phyloP scores from a whole-genome alignment of 2,329 filamentous ascomycete genomes.

The Fusarium pininemorale region DNA sequence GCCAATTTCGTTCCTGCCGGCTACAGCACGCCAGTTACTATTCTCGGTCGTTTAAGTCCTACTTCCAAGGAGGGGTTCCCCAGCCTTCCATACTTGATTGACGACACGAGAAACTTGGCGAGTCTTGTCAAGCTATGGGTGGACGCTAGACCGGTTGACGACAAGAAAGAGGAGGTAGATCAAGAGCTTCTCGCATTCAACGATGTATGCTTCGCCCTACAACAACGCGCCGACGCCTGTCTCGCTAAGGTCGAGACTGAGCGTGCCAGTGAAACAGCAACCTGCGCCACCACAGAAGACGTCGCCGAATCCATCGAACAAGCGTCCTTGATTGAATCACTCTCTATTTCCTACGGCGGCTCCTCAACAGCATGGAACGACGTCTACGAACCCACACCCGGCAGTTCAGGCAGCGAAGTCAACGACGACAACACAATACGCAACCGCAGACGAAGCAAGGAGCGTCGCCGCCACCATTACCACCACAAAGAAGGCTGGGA shows the following conservation, averaged over 20 bases:
- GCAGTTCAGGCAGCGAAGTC: slow-evolving; percentile 62
- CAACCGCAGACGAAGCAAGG: slow-evolving; percentile 45
- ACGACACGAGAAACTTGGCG: slow-evolving; percentile 86
- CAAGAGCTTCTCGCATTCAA: slow-evolving; percentile 65
- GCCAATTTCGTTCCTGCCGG: slow-evolving; percentile 76
- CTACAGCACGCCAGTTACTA: slow-evolving; percentile 92
- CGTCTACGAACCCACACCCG: slow-evolving; percentile 51
- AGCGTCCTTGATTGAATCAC: slow-evolving; percentile 48
- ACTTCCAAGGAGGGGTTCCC: slow-evolving; percentile 91
- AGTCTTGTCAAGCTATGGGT: slow-evolving; percentile 84
- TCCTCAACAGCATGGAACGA: slow-evolving; percentile 43
- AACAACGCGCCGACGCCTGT: slow-evolving; percentile 62
- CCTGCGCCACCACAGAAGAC: slow-evolving; percentile 47
- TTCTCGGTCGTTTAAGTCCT: slow-evolving; percentile 81
- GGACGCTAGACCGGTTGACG: slow-evolving; percentile 59
- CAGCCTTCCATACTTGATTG: slow-evolving; percentile 90
- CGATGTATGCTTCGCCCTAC: slow-evolving; percentile 58
- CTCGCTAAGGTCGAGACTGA: slow-evolving; percentile 59
- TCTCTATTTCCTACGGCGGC: slow-evolving; percentile 44
- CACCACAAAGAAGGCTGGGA: slow-evolving; percentile 40
- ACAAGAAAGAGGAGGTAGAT: slow-evolving; percentile 47
- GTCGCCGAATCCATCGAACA: slow-evolving; percentile 61
- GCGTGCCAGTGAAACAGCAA: slow-evolving; percentile 50
- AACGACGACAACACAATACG: slow-evolving; percentile 36
- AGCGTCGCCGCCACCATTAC: slow-evolving; percentile 46